Evolutionary conservation across 768 basidiomycete genomes (phyloP).

Genomic region (Tylopilus sp.): DNA sequence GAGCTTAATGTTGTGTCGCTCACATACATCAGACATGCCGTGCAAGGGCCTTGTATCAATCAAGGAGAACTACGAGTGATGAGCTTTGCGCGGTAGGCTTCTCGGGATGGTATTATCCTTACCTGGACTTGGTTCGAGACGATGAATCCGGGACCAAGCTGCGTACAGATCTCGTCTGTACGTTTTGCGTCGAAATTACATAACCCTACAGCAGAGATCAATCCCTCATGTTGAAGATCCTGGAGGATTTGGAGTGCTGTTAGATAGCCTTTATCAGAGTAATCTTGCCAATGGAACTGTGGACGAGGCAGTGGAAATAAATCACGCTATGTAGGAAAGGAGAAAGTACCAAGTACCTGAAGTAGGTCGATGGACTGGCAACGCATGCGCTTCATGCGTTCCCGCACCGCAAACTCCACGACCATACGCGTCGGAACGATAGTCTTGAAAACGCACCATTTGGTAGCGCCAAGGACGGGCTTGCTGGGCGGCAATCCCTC

Average conservation of each 20-base stretch:
- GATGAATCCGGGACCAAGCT: constrained; percentile 64
- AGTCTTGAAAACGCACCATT: constrained; percentile 78
- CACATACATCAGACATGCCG: constrained; percentile 74
- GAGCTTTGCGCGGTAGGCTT: constrained; percentile 2
- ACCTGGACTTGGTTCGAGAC: constrained; percentile 87
- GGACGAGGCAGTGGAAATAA: neutral
- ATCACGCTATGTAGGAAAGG: neutral
- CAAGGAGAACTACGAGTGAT: constrained; percentile 61
- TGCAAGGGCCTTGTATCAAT: constrained; percentile 76
- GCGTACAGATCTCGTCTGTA: constrained; percentile 78
- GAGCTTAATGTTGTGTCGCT: constrained; percentile 67
- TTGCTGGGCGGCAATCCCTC: constrained; percentile 38
- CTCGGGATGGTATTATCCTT: constrained; percentile 8
- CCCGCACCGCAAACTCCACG: constrained; percentile 62
- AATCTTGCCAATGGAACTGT: constrained; percentile 83
- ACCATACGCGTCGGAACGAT: constrained; percentile 46
- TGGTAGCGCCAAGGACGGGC: constrained; percentile 68
- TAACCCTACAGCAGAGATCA: constrained; percentile 65
- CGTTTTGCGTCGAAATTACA: constrained; percentile 78
- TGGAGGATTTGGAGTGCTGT: constrained; percentile 48
- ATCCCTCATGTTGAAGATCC: constrained; percentile 55
- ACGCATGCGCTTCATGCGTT: constrained; percentile 69
- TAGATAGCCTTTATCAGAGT: constrained; percentile 47
- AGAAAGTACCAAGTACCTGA: constrained; percentile 45
- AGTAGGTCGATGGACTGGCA: constrained; percentile 60